A percentile compares a stretch with the other conserved stretches of the same genome.
Conservation (phyloP, 768 basidiomycete species). For the Fomitopsis serialis region DNA sequence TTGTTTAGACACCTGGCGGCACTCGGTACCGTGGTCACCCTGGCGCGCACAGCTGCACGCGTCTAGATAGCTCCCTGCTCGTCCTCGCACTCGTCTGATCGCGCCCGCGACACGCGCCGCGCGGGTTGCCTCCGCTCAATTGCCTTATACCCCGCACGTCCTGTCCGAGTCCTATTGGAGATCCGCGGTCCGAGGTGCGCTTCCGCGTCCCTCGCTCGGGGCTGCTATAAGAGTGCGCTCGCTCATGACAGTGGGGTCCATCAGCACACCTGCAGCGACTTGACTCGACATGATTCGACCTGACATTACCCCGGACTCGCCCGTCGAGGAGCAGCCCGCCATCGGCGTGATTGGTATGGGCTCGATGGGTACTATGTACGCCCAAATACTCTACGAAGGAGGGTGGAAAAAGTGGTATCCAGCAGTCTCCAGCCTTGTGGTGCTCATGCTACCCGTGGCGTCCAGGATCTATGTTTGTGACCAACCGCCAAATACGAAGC, state of each 20-base stretch:
- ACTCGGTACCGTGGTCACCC: background rate
- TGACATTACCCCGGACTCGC: slow-evolving; percentile 28
- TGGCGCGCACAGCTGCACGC: background rate
- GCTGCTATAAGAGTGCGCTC: too few species aligned
- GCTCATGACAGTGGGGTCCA: too few species aligned
- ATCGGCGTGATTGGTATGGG: slow-evolving; percentile 98
- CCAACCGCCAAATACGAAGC: slow-evolving; percentile 63
- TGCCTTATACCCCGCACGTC: background rate
- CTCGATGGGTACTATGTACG: slow-evolving; percentile 96
- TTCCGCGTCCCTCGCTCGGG: background rate
- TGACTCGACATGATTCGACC: slow-evolving; percentile 7
- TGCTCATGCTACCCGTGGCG: background rate
- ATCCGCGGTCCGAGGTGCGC: background rate
- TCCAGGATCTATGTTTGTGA: slow-evolving; percentile 88
- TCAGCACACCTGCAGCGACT: background rate
- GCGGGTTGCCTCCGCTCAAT: background rate
- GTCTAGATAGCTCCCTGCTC: background rate
- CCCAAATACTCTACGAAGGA: slow-evolving; percentile 63
- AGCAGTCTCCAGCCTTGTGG: background rate
- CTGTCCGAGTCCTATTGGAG: background rate
- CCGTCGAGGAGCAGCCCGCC: slow-evolving; percentile 53
- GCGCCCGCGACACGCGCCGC: too few species aligned
- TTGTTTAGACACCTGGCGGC: background rate
- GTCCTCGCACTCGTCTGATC: background rate
- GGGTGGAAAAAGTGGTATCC: slow-evolving; percentile 76